These are phyloP conservation scores for Lavandula angustifolia DNA, from an alignment of 257 asterid species.

Conservation along the genomic window DNA sequence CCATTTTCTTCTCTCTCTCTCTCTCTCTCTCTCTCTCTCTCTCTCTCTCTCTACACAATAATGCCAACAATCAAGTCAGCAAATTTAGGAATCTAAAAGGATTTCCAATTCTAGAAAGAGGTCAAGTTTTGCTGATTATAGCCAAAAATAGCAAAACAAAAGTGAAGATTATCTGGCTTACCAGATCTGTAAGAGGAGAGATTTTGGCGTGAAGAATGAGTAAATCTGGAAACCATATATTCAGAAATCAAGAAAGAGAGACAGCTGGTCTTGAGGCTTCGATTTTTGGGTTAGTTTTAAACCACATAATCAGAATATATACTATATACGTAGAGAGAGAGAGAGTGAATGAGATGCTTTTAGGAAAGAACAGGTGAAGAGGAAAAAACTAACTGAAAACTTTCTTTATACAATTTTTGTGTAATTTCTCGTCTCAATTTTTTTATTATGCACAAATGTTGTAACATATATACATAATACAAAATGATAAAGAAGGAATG, in stretches of 20 bases:
- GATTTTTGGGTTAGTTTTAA: constrained; percentile 13
- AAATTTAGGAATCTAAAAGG: background rate
- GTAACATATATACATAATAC: too few relatives aligned
- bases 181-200: constrained; percentile 41
- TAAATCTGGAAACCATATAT: constrained; percentile 27
- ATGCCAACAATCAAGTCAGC: background rate
- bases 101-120: constrained; percentile 25
- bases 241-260: constrained; percentile 16
- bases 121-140: background rate
- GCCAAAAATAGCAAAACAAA: too few relatives aligned
- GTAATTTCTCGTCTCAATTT: too few relatives aligned
- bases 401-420: too few relatives aligned
- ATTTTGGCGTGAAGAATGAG: background rate
- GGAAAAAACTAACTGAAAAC: too few relatives aligned
- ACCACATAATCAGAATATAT: background rate
- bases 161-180: too few relatives aligned
- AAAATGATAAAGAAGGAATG: too few relatives aligned
- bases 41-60: too few relatives aligned
- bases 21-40: background rate
- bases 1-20: constrained; percentile 40
- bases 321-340: background rate
- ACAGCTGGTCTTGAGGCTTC: constrained; percentile 10
- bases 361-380: too few relatives aligned
- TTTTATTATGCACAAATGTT: too few relatives aligned
- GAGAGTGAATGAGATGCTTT: too few relatives aligned